Conservation (phyloP, 352 stramenopile species). For the Phytophthora brassicae region DNA sequence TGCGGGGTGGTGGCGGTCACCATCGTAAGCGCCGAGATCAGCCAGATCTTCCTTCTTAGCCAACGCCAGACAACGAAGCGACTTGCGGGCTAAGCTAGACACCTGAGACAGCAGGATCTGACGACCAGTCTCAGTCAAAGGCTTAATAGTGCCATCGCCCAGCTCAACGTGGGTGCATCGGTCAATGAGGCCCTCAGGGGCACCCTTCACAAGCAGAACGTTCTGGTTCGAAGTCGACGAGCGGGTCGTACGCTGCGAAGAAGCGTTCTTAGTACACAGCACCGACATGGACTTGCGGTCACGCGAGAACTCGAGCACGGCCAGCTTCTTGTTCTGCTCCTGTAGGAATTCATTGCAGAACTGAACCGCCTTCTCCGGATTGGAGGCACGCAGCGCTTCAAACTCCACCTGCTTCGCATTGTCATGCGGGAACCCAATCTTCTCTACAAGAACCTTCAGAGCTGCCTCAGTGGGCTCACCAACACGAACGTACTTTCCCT, state of each 20-base stretch:
- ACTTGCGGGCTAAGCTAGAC: conserved; percentile 90
- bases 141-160: conserved; percentile 90
- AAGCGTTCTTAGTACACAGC: conserved; percentile 68
- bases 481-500: conserved; percentile 89
- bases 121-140: conserved; percentile 88
- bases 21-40: conserved; percentile 77
- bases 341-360: conserved; percentile 85
- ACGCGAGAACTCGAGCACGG: conserved; percentile 96
- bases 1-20: conserved; percentile 81
- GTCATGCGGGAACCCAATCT: conserved; percentile 90
- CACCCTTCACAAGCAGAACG: conserved; percentile 98
- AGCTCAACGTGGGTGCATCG: conserved; percentile 95
- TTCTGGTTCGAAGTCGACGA: conserved; percentile 82
- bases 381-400: conserved; percentile 49
- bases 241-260: conserved; percentile 51
- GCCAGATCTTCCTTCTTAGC: conserved; percentile 95
- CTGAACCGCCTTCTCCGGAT: conserved; percentile 75
- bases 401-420: conserved; percentile 63
- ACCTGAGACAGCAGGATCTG: conserved; percentile 91
- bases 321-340: conserved; percentile 87
- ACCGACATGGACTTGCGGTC: conserved; percentile 99
- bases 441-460: conserved; percentile 94
- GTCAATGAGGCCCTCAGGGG: conserved; percentile 95
- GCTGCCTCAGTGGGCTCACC: conserved; percentile 98
- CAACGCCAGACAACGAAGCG: conserved; percentile 95